Evolutionary conservation across 306 rosid genomes (phyloP).

Genomic region (Cucurbita maxima): DNA sequence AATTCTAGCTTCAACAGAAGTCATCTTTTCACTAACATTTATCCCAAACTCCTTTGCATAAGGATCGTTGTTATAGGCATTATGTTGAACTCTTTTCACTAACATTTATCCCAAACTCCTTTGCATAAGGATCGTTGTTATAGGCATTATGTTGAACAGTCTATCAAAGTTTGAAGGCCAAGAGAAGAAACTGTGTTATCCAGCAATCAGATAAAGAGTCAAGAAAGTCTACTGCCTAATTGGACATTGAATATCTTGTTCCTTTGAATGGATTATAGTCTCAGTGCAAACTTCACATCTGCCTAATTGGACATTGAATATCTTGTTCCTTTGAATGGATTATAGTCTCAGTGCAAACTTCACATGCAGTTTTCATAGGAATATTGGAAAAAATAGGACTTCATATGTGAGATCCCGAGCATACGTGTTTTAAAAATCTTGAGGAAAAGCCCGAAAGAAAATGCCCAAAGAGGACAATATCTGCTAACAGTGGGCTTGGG

Average conservation of each 20-base stretch:
- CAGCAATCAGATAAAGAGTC: background rate
- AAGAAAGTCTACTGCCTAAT: background rate
- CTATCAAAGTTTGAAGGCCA: slow-evolving; percentile 20
- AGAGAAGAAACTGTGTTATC: slow-evolving; percentile 3
- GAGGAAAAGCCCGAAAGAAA: no score
- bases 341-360: background rate
- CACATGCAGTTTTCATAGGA: no score
- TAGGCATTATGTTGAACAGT: slow-evolving; percentile 76
- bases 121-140: slow-evolving; percentile 88
- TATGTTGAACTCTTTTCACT: slow-evolving; percentile 80
- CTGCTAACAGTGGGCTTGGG: no score
- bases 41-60: slow-evolving; percentile 95
- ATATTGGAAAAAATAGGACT: no score
- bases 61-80: slow-evolving; percentile 77
- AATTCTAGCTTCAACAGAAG: slow-evolving; percentile 90
- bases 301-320: background rate
- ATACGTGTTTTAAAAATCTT: no score
- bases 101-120: slow-evolving; percentile 79
- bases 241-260: background rate
- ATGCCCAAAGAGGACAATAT: no score
- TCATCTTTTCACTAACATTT: slow-evolving; percentile 71
- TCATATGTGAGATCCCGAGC: no score
- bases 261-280: background rate
- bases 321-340: background rate
- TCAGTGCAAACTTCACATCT: background rate